Evolutionary conservation across 352 stramenopile species (phyloP), one percentile per base, ranked within the genome.

Genomic region (Phytopythium vexans): DNA sequence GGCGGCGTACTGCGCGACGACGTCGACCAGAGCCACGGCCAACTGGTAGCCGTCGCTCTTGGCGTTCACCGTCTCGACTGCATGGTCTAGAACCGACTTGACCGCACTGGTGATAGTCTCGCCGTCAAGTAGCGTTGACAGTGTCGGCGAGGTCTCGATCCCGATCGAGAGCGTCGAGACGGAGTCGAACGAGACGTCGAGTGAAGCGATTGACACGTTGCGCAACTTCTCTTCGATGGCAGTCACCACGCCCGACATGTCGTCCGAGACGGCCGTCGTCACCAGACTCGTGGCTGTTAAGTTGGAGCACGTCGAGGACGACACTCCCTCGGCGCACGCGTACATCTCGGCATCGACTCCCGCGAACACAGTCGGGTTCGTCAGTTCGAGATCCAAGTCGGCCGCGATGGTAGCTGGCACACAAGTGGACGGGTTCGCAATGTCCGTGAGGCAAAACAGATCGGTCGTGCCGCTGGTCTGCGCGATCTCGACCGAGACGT

Each of bases 401-500:
- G 83, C 58, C 34, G 58, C 66, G 16, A 85, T 47, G 10, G 55
- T 58, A 33, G 66, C 40, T 8, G 76, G 66, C 31, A 48, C 41
- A 53, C 76, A 87, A 38, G 64, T 58, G 36, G 59, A 66, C 27
- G 74, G 72, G 60, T 83, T 59, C 44, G 83, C 51, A 40, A 74
- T 44, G 58, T 81, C 60, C 40, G 72, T 69, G 64, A 66, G 81
- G 66, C 74, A 84, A 44, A 85, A 64, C 50, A 77, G 63, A 52
- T 71, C 83, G 71, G 73, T 85, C 55, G 74, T 72, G 52, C 77
- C 61, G 58, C 83, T 55, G 31, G 66, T 59, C 69, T 82, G 72
- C 49, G 67, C 61, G 45, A 87, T 70, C 50, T 74, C 60, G 34
- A 87, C 54, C 14, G 54, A 58, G 31, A 87, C 11, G 15, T 54